Evolutionary conservation across 2,329 filamentous ascomycete species (phyloP).

Genomic region (Aciculosporium take): DNA sequence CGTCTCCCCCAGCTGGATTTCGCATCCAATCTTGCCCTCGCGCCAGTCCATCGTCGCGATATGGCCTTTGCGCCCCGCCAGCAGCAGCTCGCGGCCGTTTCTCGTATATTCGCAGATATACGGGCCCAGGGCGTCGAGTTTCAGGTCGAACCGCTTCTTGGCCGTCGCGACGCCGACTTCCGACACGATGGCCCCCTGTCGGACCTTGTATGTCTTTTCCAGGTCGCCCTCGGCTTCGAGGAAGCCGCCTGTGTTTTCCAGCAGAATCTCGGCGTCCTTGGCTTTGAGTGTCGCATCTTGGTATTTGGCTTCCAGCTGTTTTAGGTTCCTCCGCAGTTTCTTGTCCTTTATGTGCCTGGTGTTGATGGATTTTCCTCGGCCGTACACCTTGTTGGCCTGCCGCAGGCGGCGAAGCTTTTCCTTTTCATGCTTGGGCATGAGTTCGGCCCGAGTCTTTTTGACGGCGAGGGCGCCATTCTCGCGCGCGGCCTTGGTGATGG

Average conservation of each 20-base stretch:
- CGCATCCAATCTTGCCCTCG: slow-evolving; percentile 78
- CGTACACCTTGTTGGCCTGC: slow-evolving; percentile 64
- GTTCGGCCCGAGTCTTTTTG: slow-evolving; percentile 33
- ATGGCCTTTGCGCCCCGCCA: slow-evolving; percentile 86
- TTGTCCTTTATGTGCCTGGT: slow-evolving; percentile 68
- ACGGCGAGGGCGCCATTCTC: slow-evolving; percentile 41
- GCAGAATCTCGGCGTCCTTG: slow-evolving; percentile 87
- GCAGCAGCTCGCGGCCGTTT: slow-evolving; percentile 72
- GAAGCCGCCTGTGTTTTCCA: slow-evolving; percentile 76
- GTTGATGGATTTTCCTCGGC: slow-evolving; percentile 64
- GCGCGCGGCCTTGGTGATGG: slow-evolving; percentile 22
- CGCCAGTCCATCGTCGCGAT: slow-evolving; percentile 95
- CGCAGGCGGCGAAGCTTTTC: slow-evolving; percentile 37
- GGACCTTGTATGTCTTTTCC: slow-evolving; percentile 83
- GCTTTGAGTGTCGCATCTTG: slow-evolving; percentile 68
- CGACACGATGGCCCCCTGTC: slow-evolving; percentile 69
- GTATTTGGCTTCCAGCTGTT: slow-evolving; percentile 67
- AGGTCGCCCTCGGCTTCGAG: slow-evolving; percentile 78
- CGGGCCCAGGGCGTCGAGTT: slow-evolving; percentile 67
- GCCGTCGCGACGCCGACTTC: slow-evolving; percentile 70
- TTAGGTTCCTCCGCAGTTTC: slow-evolving; percentile 73
- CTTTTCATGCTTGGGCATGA: slow-evolving; percentile 36
- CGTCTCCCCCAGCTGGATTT: slow-evolving; percentile 82
- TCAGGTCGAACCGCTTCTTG: slow-evolving; percentile 85
- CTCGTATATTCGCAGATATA: slow-evolving; percentile 82